Conservation (phyloP, 202 grass and related monocot species). For the Zizania palustris region DNA sequence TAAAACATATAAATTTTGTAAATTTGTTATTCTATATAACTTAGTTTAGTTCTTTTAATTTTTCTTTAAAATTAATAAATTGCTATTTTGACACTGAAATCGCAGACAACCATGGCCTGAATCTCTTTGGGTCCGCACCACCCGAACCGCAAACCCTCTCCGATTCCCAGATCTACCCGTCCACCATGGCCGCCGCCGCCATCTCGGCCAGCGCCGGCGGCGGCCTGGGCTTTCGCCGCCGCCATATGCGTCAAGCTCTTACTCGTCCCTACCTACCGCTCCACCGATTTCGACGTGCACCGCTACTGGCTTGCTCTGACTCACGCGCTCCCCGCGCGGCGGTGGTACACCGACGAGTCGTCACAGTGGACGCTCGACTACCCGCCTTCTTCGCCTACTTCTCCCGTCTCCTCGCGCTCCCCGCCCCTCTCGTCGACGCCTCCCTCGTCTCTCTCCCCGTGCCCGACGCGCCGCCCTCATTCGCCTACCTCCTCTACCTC, state of each 20-base stretch:
- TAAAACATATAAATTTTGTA: no score
- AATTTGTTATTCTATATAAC: no score
- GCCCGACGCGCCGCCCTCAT: constrained; percentile 29
- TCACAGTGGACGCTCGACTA: constrained; percentile 86
- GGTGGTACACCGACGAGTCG: constrained; percentile 84
- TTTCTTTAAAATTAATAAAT: no score
- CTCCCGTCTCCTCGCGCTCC: constrained; percentile 61
- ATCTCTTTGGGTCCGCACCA: no score
- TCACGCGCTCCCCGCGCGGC: constrained; percentile 56
- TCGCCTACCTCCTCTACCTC: constrained; percentile 63
- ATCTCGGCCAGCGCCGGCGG: constrained; percentile 26
- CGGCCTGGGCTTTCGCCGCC: constrained; percentile 63
- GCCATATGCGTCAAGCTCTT: constrained; percentile 79
- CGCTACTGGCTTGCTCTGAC: constrained; percentile 92
- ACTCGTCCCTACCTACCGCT: constrained; percentile 73
- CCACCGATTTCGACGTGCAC: constrained; percentile 96
- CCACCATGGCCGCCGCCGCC: constrained; percentile 43
- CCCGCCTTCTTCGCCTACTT: constrained; percentile 93
- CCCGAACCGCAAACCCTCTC: neutral
- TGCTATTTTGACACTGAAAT: no score
- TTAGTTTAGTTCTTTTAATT: no score
- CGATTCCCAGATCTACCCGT: constrained; percentile 29
- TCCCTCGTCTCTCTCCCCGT: constrained; percentile 52
- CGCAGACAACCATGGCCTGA: no score
- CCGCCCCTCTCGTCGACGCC: constrained; percentile 51